Percentiles rank a stretch among this genome's conserved stretches.
Evolutionary conservation across 2,329 filamentous ascomycete species (phyloP).

Genomic region (Ceratocystis colombiana): DNA sequence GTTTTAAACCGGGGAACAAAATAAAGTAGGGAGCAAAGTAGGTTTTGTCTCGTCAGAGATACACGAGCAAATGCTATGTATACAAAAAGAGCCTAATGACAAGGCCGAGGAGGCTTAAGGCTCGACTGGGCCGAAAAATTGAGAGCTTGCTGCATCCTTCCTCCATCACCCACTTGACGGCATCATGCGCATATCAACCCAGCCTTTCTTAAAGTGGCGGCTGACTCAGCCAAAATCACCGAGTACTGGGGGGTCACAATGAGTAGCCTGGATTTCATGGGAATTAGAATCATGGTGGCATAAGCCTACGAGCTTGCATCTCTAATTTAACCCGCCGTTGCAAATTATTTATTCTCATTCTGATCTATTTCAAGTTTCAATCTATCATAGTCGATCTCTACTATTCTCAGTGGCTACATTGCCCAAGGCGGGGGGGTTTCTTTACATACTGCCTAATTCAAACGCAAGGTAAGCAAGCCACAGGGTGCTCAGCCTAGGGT

Average conservation of each 20-base stretch:
- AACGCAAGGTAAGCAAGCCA: neutral
- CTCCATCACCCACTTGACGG: conserved; percentile 16
- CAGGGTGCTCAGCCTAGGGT: conserved; percentile 15
- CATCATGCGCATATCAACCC: conserved; percentile 22
- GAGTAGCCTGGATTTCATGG: neutral
- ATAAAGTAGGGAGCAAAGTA: neutral
- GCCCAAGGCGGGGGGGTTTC: conserved; percentile 6
- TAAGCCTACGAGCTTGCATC: neutral
- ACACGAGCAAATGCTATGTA: conserved; percentile 9
- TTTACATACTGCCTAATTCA: neutral
- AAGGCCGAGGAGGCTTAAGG: conserved; percentile 20
- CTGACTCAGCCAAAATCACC: conserved; percentile 20
- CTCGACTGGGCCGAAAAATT: conserved; percentile 25
- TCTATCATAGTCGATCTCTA: neutral
- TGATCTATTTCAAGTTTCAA: neutral
- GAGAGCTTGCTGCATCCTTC: conserved; percentile 25
- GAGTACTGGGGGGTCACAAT: neutral
- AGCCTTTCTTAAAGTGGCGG: conserved; percentile 18
- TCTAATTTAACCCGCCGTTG: neutral
- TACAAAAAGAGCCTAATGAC: conserved; percentile 21
- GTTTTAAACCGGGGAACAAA: neutral
- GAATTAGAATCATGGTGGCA: neutral
- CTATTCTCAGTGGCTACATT: no score
- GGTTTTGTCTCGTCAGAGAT: neutral
- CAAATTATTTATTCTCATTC: neutral